Percentiles rank a stretch among this genome's conserved stretches.
Evolutionary conservation across 202 grass and related monocot genomes (phyloP).

Genomic region (Schoenoplectus tabernaemontani): DNA sequence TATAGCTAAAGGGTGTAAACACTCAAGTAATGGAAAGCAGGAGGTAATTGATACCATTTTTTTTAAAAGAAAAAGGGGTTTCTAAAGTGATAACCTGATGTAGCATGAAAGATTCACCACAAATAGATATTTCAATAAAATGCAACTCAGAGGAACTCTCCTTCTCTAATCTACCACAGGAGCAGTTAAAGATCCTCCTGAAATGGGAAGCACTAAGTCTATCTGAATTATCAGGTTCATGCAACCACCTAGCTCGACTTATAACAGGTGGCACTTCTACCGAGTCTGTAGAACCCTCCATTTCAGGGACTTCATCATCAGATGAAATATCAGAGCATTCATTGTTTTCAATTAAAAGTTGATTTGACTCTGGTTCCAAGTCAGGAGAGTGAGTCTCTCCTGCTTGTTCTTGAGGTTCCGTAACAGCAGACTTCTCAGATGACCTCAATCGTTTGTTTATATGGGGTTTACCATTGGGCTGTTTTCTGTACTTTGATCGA

Average conservation of each 20-base stretch:
- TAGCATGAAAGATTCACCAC: constrained; percentile 93
- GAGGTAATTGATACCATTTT: background rate
- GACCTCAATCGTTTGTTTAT: constrained; percentile 29
- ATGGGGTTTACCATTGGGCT: constrained; percentile 30
- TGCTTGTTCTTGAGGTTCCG: constrained; percentile 24
- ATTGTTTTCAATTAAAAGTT: constrained; percentile 19
- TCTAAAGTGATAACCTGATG: constrained; percentile 53
- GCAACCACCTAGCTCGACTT: constrained; percentile 77
- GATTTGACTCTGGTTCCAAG: constrained; percentile 30
- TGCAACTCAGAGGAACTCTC: constrained; percentile 47
- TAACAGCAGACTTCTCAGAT: constrained; percentile 21
- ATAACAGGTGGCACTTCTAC: background rate
- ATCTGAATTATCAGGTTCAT: constrained; percentile 85
- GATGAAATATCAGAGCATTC: constrained; percentile 29
- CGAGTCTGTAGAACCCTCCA: constrained; percentile 19
- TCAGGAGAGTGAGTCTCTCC: constrained; percentile 24
- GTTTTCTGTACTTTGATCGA: constrained; percentile 73
- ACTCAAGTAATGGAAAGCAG: background rate
- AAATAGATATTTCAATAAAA: constrained; percentile 74
- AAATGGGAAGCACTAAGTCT: constrained; percentile 73
- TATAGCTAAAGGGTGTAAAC: background rate
- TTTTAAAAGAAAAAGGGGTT: background rate
- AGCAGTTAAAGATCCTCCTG: constrained; percentile 68
- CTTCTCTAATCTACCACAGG: constrained; percentile 54
- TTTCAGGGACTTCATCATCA: constrained; percentile 13